These are phyloP conservation scores for Pyracantha coccinea DNA, from an alignment of 331 rosid species.

Conservation along the genomic window DNA sequence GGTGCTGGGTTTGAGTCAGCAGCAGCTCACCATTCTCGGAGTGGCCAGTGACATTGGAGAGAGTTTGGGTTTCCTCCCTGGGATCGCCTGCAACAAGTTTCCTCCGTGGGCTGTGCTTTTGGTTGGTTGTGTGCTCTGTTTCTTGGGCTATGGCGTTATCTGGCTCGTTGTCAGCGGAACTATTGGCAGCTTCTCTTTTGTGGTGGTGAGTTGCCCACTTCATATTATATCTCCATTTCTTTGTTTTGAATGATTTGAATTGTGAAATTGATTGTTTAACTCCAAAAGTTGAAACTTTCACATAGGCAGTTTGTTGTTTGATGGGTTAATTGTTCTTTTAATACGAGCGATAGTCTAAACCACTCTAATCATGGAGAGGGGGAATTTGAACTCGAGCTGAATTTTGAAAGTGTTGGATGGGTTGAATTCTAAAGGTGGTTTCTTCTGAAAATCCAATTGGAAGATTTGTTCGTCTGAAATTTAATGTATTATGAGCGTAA, in stretches of 20 bases:
- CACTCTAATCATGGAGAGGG: too few species aligned
- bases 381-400: too few species aligned
- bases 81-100: constrained; percentile 68
- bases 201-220: constrained; percentile 31
- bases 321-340: not conserved
- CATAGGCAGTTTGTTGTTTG: not conserved
- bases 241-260: not conserved
- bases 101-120: constrained; percentile 83
- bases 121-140: constrained; percentile 45
- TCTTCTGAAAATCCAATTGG: not conserved
- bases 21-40: constrained; percentile 63
- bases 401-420: too few species aligned
- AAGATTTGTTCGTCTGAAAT: not conserved
- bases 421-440: not conserved
- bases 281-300: not conserved
- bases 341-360: too few species aligned
- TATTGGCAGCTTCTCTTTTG: constrained; percentile 37
- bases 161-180: constrained; percentile 57
- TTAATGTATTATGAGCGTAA: not conserved
- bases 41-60: constrained; percentile 84
- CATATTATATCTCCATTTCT: not conserved
- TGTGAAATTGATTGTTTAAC: not conserved
- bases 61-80: constrained; percentile 60
- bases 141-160: constrained; percentile 63
- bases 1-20: constrained; percentile 59